Conservation (phyloP, 2,329 filamentous ascomycete genomes). For the Camptophora hylomeconis region DNA sequence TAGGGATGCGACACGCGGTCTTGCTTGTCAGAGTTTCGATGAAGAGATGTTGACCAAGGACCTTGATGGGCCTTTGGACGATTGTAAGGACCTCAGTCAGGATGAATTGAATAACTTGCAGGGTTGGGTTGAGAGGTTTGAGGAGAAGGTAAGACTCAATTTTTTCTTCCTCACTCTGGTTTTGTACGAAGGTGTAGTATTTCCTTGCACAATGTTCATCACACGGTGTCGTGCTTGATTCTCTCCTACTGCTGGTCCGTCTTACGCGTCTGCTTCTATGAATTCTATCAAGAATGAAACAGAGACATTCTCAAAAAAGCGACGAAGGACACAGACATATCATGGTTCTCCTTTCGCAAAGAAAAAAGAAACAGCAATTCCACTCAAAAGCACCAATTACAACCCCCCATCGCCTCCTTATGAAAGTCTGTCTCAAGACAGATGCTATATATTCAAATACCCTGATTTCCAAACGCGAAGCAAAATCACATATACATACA, state of each 20-base stretch:
- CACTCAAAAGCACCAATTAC: too few species aligned
- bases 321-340: too few species aligned
- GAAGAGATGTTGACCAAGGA: slow-evolving; percentile 90
- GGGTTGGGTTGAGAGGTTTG: slow-evolving; percentile 89
- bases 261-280: too few species aligned
- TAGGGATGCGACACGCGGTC: slow-evolving; percentile 72
- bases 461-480: background rate
- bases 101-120: slow-evolving; percentile 73
- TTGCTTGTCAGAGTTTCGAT: slow-evolving; percentile 88
- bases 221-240: background rate
- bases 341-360: too few species aligned
- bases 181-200: background rate
- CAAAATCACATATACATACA: background rate
- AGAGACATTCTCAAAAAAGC: too few species aligned
- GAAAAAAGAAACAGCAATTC: too few species aligned
- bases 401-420: too few species aligned
- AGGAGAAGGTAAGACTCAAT: slow-evolving; percentile 47
- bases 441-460: too few species aligned
- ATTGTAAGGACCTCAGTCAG: slow-evolving; percentile 53
- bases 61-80: slow-evolving; percentile 69
- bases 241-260: too few species aligned
- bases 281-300: too few species aligned
- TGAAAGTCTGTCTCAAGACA: too few species aligned
- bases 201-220: background rate
- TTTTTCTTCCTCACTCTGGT: background rate